Conservation (phyloP, 1,284 basidiomycete species). For the Fomes fomentarius region DNA sequence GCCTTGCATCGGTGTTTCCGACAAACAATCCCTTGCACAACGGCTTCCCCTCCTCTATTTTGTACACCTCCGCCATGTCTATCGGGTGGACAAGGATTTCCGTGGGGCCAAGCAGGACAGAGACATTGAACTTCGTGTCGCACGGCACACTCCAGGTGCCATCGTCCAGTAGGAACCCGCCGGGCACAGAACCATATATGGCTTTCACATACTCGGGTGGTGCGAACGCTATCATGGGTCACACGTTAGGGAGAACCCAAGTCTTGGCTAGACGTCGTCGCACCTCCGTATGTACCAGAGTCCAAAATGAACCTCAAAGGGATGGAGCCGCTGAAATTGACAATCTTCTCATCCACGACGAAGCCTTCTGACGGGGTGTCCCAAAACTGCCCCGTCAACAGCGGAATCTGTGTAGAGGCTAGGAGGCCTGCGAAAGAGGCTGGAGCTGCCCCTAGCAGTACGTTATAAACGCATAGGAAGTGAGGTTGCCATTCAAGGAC, state of each 20-base stretch:
- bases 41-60: slow-evolving; percentile 1
- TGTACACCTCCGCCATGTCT: slow-evolving; percentile 14
- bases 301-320: not conserved
- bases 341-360: not conserved
- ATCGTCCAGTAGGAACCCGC: slow-evolving; percentile 2
- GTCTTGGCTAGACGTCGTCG: not conserved
- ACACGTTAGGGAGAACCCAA: not conserved
- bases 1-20: not conserved
- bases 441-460: slow-evolving; percentile 3
- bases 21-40: slow-evolving; percentile 7
- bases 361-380: slow-evolving; percentile 10
- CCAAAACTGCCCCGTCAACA: slow-evolving; percentile 6
- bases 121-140: slow-evolving; percentile 8
- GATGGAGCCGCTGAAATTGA: slow-evolving; percentile 3
- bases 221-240: not conserved
- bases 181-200: not conserved
- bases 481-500: too few relatives aligned
- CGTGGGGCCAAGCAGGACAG: not conserved
- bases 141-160: slow-evolving; percentile 10
- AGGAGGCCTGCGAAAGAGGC: not conserved
- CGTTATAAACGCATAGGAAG: too few relatives aligned
- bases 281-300: slow-evolving; percentile 4
- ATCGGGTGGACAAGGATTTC: slow-evolving; percentile 8
- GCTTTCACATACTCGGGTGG: slow-evolving; percentile 7
- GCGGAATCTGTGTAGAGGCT: not conserved